phyloP scores from a whole-genome alignment of 148 eudicot species.

The Spergularia bocconei region DNA sequence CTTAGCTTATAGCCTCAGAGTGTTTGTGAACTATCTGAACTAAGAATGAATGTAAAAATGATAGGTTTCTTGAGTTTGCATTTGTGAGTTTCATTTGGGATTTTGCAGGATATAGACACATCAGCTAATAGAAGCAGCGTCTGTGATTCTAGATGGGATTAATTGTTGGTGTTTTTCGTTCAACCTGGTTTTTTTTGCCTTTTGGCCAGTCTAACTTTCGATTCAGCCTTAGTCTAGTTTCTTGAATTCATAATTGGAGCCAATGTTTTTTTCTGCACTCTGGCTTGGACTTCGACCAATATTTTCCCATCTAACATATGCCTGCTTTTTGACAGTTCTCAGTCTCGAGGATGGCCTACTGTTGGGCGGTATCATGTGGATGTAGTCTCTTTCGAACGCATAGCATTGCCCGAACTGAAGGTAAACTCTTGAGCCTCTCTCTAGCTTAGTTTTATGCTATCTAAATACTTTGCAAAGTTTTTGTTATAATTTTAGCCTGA shows the following conservation, averaged over 20 bases:
- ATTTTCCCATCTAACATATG: constrained; percentile 9
- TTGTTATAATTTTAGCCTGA: neutral
- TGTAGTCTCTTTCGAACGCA: constrained; percentile 74
- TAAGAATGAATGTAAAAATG: too few species aligned
- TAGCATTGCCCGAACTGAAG: constrained; percentile 87
- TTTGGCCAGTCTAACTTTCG: neutral
- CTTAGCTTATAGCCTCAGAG: too few species aligned
- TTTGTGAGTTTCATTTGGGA: too few species aligned
- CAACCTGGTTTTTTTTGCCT: neutral
- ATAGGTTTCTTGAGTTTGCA: too few species aligned
- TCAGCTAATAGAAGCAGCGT: too few species aligned
- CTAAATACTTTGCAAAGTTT: neutral
- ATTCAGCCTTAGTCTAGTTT: neutral
- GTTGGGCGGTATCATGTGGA: constrained; percentile 87
- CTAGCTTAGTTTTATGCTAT: neutral
- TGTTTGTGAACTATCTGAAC: too few species aligned
- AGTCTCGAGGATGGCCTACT: constrained; percentile 72
- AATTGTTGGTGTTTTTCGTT: too few species aligned
- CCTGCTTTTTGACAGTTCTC: constrained; percentile 47
- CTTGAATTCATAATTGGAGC: neutral
- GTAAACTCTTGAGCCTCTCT: constrained; percentile 30
- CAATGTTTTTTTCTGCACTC: neutral
- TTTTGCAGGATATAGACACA: too few species aligned
- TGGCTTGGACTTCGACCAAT: neutral
- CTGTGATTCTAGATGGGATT: too few species aligned